A percentile compares a stretch with the other conserved stretches of the same genome.
phyloP scores from a whole-genome alignment of 1,139 yeast species.

The Kodamaea alishanica region DNA sequence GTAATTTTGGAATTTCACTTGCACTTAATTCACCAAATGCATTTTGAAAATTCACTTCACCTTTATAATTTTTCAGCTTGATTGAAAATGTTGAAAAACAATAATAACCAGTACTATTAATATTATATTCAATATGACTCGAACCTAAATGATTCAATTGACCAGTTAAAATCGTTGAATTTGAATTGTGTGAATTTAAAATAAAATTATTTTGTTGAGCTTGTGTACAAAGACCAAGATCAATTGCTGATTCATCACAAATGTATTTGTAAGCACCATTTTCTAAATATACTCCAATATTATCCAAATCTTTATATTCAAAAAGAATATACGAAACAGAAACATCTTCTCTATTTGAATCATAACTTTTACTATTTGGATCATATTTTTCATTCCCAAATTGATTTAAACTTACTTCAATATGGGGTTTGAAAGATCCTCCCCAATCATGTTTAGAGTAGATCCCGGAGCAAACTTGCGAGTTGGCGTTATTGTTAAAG shows the following conservation, averaged over 20 bases:
- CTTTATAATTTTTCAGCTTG: constrained; percentile 47
- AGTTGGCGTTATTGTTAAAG: constrained; percentile 40
- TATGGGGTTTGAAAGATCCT: constrained; percentile 65
- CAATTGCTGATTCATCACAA: constrained; percentile 72
- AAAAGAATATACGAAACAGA: constrained; percentile 68
- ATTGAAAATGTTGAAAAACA: constrained; percentile 73
- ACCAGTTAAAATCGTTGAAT: constrained; percentile 55
- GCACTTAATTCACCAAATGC: constrained; percentile 90
- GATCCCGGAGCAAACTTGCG: constrained; percentile 86
- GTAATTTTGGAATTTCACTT: constrained; percentile 84
- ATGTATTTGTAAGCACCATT: constrained; percentile 49
- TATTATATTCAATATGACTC: constrained; percentile 58
- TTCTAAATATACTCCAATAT: constrained; percentile 53
- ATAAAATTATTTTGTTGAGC: constrained; percentile 61
- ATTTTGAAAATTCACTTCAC: constrained; percentile 76
- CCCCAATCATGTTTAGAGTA: constrained; percentile 87
- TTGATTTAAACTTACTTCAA: constrained; percentile 44
- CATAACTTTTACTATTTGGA: constrained; percentile 20
- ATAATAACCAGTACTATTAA: constrained; percentile 81
- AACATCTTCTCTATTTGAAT: constrained; percentile 27
- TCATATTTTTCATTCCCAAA: constrained; percentile 35
- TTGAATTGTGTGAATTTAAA: constrained; percentile 39
- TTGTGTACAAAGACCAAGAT: constrained; percentile 48
- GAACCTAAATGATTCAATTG: constrained; percentile 56
- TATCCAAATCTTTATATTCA: constrained; percentile 74